Evolutionary conservation across 768 basidiomycete species (phyloP), one percentile per base, ranked within the genome.

Genomic region (Coprinopsis sp.): DNA sequence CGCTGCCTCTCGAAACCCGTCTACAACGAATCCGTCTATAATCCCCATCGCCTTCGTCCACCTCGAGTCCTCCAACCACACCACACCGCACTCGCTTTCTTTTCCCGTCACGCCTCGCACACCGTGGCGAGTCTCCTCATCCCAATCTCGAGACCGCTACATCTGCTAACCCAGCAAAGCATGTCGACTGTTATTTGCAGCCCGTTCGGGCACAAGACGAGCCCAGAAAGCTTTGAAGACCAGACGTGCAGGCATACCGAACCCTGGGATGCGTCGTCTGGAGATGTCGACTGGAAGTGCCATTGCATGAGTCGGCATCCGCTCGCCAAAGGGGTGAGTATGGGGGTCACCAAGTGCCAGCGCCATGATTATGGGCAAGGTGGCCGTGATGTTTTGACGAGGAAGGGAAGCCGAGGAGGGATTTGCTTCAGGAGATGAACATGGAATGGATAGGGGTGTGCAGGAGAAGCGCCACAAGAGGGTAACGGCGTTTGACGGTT

Each of bases 191-290:
- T 96, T 14, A 73, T 77, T 7, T 79, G 84, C 28, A 78, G 81
- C 3, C 94, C 95, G 10, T n/a, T 98, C 97, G 60, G 83, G 4
- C 86, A 94, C 64, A 98, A 98, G 61, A 96, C 94, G 66, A 71
- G 78, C 14, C 93, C 96, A 65, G 93, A 98, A 71, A 98, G 96
- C 66, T 98, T 95, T 62, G 86, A 92, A 62, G 72, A 89, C 22
- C 78, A 72, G 56, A 82, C 84, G 44, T 87, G 59, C 78, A 94
- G 10, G 77, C 78, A 29, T 80, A 98, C 67, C 93, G 92, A 64
- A 87, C 92, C 0, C 97, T 79, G 76, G n/a, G 95, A 98, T 64
- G 81, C 92, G 14, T 76, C 93, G 58, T 69, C 77, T 3, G 80
- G 83, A 54, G 82, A 90, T 4, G 73, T 98, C 10, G 78, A 86